phyloP scores from a whole-genome alignment of 768 basidiomycete species.

The Chiua virens region DNA sequence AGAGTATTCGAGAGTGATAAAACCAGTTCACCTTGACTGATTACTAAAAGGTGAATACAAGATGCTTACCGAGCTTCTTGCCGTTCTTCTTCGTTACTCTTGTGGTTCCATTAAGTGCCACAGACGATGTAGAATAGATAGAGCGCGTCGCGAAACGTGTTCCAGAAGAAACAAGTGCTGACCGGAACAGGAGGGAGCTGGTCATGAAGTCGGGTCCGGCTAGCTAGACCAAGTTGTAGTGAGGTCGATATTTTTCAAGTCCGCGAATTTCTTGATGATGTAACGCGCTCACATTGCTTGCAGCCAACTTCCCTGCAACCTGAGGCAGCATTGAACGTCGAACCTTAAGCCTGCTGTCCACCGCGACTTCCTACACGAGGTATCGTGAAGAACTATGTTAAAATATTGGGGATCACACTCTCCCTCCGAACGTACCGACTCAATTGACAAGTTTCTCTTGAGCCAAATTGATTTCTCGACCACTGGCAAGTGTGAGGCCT shows the following conservation, averaged over 20 bases:
- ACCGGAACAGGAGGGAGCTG: slow-evolving; percentile 3
- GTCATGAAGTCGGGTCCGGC: slow-evolving; percentile 3
- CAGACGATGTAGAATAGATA: slow-evolving; percentile 14
- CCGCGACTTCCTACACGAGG: too few species aligned
- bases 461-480: too few species aligned
- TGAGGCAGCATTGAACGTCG: too few species aligned
- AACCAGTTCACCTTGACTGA: neutral
- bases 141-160: neutral
- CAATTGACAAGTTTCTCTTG: too few species aligned
- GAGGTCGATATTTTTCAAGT: slow-evolving; percentile 4
- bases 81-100: slow-evolving; percentile 14
- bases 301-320: too few species aligned
- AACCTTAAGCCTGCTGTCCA: too few species aligned
- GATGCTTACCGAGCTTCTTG: slow-evolving; percentile 13
- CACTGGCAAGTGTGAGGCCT: too few species aligned
- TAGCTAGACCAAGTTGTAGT: too few species aligned
- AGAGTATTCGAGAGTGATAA: slow-evolving; percentile 25
- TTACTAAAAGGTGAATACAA: neutral
- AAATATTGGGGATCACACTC: too few species aligned
- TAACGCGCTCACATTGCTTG: too few species aligned
- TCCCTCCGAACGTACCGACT: too few species aligned
- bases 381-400: too few species aligned
- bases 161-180: neutral
- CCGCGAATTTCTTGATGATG: slow-evolving; percentile 3
- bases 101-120: slow-evolving; percentile 5